Conservation (phyloP, 257 asterid species). For the Asclepias syriaca region DNA sequence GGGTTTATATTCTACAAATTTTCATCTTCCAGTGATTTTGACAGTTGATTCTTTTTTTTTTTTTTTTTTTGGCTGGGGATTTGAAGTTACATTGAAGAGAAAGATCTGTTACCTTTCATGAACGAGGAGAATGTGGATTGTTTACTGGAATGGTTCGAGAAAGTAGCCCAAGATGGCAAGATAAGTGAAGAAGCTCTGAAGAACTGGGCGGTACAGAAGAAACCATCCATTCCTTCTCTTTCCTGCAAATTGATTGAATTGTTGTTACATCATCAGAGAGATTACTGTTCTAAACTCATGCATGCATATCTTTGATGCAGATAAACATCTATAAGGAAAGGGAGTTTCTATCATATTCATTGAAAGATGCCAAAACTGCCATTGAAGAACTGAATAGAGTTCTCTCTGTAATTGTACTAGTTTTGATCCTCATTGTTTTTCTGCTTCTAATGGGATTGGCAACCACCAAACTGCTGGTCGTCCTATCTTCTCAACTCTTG, state of each 20-base stretch:
- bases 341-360: constrained; percentile 16
- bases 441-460: constrained; percentile 10
- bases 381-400: constrained; percentile 15
- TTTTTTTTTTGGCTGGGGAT: not conserved
- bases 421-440: constrained; percentile 7
- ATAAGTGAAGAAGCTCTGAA: constrained; percentile 40
- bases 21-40: not conserved
- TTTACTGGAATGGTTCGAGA: constrained; percentile 17
- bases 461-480: constrained; percentile 12
- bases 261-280: not conserved
- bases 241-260: not conserved
- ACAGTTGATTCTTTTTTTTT: not conserved
- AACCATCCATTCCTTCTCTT: not conserved
- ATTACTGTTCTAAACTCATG: not conserved
- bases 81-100: constrained; percentile 21
- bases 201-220: constrained; percentile 78
- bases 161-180: constrained; percentile 7
- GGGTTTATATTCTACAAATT: not conserved
- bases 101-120: constrained; percentile 15
- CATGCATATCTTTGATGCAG: constrained; percentile 3
- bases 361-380: constrained; percentile 18
- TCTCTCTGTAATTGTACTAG: constrained; percentile 4
- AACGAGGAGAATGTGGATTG: constrained; percentile 15
- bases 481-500: constrained; percentile 13
- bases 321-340: constrained; percentile 12